Base-by-base conservation (phyloP, 345 rosid species). In the Litchi chinensis region DNA sequence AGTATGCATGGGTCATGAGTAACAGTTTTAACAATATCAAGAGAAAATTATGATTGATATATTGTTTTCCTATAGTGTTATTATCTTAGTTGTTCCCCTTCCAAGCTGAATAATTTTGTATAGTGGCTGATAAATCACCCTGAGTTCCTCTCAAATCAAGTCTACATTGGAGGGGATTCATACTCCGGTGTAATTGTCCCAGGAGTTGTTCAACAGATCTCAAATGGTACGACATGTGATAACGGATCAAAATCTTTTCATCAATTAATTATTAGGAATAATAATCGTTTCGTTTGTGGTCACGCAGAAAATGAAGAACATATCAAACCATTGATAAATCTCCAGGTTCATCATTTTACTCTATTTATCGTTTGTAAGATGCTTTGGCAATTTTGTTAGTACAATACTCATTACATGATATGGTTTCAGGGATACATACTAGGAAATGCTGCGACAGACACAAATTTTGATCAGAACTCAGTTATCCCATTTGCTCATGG, bases 161-260 rank as follows among this genome's bases (percentile, higher is more conserved):
- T 94, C 40, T 94, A 89, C 37, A 63, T 91, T 5, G 85, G 91
- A 8, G 97, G 97, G 65, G 94, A 91, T 79, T 94, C 97, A 1
- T 92, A 89, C 77, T 82, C 97, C 3, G 97, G 97, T 72, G 8
- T 79, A 2, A 75, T 73, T 40, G 77, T 92, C 65, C 97, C 98
- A 50, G 84, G 81, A 40, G 50, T 91, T 39, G 89, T 78, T 57
- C 89, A 90, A 68, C 79, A 76, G 18, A 88, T 92, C 70, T 81
- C 86, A 32, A 48, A 82, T 70, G 95, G 95, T 94, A 89, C 4
- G 50, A 12, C 37, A 7, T 12, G 21, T n/a, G 32, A 40, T 39
- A 2, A 46, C 26, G n/a, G 41, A 12, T 39, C 32, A 21, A 60
- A 32, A 54, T 37, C 41, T 8, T 50, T 52, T 8, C 39, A 7